phyloP scores from a whole-genome alignment of 129 eudicot genomes.

The Lonicera japonica region DNA sequence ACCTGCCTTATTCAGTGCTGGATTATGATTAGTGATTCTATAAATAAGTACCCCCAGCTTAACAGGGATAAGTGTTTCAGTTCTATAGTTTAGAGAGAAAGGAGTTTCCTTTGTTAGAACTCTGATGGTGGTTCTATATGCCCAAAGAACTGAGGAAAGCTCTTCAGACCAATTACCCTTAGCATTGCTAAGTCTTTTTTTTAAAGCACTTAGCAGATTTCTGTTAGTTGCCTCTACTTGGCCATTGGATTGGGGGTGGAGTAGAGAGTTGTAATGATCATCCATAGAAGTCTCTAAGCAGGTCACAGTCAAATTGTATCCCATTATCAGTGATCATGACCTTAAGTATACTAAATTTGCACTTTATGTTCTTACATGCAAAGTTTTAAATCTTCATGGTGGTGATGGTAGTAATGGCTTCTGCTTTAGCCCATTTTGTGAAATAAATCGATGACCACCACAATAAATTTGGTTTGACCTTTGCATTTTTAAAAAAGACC shows the following conservation, averaged over 20 bases:
- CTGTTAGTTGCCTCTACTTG: background rate
- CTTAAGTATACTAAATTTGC: background rate
- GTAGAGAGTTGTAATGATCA: background rate
- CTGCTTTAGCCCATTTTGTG: conserved; percentile 14
- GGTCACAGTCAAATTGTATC: background rate
- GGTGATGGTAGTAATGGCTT: background rate
- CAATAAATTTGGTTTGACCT: background rate
- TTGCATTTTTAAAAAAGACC: background rate
- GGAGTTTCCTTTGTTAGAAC: background rate
- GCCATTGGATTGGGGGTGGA: background rate
- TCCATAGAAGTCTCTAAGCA: background rate
- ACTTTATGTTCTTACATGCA: background rate
- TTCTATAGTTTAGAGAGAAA: background rate
- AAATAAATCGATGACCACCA: conserved; percentile 1
- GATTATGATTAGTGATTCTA: background rate
- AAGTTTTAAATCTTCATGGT: background rate
- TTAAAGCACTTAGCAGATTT: background rate
- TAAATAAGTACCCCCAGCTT: background rate
- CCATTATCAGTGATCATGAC: background rate
- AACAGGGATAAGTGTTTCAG: background rate
- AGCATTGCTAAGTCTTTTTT: background rate
- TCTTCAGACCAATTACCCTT: background rate
- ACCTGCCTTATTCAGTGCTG: too few species aligned
- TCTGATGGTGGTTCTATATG: background rate
- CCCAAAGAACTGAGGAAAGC: background rate